A percentile compares a stretch with the other conserved stretches of the same genome.
Evolutionary conservation across 768 basidiomycete species (phyloP).

Genomic region (Rhodosporidiobolus sp.): DNA sequence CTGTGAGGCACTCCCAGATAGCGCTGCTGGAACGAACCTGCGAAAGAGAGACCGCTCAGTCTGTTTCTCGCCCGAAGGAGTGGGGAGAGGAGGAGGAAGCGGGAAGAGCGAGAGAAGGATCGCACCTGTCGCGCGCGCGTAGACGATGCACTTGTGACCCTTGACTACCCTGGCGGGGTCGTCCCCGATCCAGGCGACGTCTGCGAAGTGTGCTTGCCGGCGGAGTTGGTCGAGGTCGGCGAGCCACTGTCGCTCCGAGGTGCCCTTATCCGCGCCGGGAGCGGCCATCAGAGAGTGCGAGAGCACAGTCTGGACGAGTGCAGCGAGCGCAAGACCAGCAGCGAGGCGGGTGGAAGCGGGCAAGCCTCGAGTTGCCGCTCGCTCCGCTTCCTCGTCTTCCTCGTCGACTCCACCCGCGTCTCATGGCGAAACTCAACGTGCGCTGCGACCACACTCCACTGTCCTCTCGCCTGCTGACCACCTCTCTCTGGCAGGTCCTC

Average conservation of each 20-base stretch:
- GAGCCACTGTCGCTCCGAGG: slow-evolving; percentile 61
- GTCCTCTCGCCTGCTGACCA: neutral
- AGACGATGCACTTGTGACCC: slow-evolving; percentile 37
- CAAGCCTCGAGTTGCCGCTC: neutral
- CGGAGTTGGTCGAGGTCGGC: slow-evolving; percentile 74
- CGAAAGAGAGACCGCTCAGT: no score
- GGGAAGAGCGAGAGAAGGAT: neutral
- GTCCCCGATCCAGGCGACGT: slow-evolving; percentile 83
- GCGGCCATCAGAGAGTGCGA: neutral
- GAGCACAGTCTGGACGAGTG: neutral
- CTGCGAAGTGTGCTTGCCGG: slow-evolving; percentile 79
- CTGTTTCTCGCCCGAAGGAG: neutral
- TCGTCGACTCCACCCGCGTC: neutral
- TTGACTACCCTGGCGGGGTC: slow-evolving; percentile 20
- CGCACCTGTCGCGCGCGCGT: slow-evolving; percentile 33
- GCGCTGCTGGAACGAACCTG: slow-evolving; percentile 37
- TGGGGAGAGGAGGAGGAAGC: neutral
- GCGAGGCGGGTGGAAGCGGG: neutral
- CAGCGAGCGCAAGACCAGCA: neutral
- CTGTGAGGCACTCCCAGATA: slow-evolving; percentile 24
- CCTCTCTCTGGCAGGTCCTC: slow-evolving; percentile 53
- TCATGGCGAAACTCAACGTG: slow-evolving; percentile 33
- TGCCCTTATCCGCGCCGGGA: neutral
- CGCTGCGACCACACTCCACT: neutral
- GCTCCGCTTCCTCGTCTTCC: neutral